Base-by-base conservation (phyloP, 1,284 basidiomycete species). In the Meripilus lineatus region DNA sequence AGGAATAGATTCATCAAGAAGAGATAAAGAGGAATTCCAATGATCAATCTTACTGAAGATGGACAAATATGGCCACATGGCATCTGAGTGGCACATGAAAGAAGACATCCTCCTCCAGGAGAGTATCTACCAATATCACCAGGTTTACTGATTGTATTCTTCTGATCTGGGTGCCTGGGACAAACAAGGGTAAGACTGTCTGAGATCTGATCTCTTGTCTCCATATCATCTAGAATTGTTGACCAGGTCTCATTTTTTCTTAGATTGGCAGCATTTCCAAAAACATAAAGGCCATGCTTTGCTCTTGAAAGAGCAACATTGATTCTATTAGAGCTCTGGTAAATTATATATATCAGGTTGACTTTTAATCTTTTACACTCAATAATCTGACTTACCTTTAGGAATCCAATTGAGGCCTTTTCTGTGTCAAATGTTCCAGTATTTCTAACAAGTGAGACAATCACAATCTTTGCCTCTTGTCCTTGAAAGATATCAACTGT, bases 401-500 rank as follows among this genome's bases (percentile, higher is more conserved):
- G 64, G 54, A 87, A 88, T 2, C 85, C 85, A 43, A 88, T 86
- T 7, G 70, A 55, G 2, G 41, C 48, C 7, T 71, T 0, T 55
- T 46, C 49, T 42, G 50, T 37, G 58, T 59, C 42, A 51, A 52
- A 50, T 49, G 58, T 17, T 2, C 82, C 82, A 0, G 74, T 70
- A 50, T 86, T 86, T 41, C 84, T 67, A 7, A 87, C 84, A 7
- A 85, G 67, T 0, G 83, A 85, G 4, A 88, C 61, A 25, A 87
- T 83, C 25, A 84, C 70, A 44, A 87, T 72, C 66, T 70, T 73
- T 1, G 72, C 79, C 63, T 83, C 82, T 49, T 82, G 77, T 5
- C 82, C 84, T 59, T 89, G 85, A 53, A 78, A 88, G 45, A 81
- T 86, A 51, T 88, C 84, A 1, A 88, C 72, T 0, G 83, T 86